Evolutionary conservation across 1,284 basidiomycete genomes (phyloP), one percentile per base, ranked within the genome.

Genomic region (Rugosomyces carneus): DNA sequence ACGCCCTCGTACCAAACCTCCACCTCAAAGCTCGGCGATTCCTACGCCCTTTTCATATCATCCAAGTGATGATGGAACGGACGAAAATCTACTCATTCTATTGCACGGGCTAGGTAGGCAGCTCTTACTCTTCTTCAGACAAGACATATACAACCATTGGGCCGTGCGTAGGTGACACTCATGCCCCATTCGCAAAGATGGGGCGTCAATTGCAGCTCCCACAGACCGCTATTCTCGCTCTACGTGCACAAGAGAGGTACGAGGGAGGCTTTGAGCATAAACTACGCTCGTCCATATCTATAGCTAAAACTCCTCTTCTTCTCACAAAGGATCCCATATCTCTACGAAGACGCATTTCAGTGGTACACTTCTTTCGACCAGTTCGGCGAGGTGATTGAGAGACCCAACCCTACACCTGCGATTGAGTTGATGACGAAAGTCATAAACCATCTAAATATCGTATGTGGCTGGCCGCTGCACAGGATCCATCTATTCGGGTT

Each of bases 161-260:
- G n/a, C n/a, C n/a, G n/a, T n/a, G n/a, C n/a, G n/a, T n/a, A 93
- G 92, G 93, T 18, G 93, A 95, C 63, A 90, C 83, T 0, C 83
- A 90, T 53, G 49, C 67, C 1, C 83, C 89, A 0, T 95, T 95
- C 59, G 72, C 75, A 36, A 78, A 79, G 41, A 76, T 95, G 2
- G 92, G 81, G 1, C 73, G 69, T 38, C 77, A 77, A 29, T 65
- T 95, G 29, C 88, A 83, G 55, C 76, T 95, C 8, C 93, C 93
- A 0, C 89, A 92, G 58, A 95, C 92, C 0, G 91, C 92, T 1
- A 74, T 84, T 3, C 71, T 95, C 10, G 81, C 89, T 0, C 59
- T 95, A 5, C 80, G 89, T 48, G 93, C 89, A 2, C 84, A 88
- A 16, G 76, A 85, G 55, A 79, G 78, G 87, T 89, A 57, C 60